phyloP scores from a whole-genome alignment of 176 grass and related monocot species.

The Musa troglodytarum region DNA sequence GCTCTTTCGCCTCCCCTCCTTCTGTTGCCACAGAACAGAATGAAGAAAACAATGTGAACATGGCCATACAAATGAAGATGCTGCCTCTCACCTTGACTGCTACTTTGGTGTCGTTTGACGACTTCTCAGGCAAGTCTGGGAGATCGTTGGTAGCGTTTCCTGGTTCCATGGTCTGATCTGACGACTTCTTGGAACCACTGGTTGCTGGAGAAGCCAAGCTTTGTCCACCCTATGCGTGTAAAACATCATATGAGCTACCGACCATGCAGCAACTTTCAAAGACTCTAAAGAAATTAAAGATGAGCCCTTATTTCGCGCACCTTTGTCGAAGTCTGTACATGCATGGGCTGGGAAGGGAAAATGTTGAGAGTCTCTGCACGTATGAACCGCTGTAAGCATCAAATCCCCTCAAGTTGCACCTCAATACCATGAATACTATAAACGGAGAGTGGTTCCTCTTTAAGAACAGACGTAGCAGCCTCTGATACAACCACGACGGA shows the following conservation, averaged over 20 bases:
- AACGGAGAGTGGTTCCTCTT: conserved; percentile 5
- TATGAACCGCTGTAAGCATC: conserved; percentile 11
- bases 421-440: background rate
- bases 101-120: conserved; percentile 55
- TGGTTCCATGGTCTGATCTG: conserved; percentile 46
- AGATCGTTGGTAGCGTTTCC: conserved; percentile 39
- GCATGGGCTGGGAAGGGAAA: conserved; percentile 82
- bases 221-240: conserved; percentile 43
- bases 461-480: background rate
- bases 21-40: conserved; percentile 23
- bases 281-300: background rate
- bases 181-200: conserved; percentile 50
- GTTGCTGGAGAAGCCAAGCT: conserved; percentile 57
- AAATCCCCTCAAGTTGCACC: conserved; percentile 15
- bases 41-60: background rate
- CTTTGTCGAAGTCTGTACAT: conserved; percentile 40
- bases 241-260: background rate
- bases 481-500: conserved; percentile 1
- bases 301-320: conserved; percentile 11
- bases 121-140: background rate
- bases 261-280: too few relatives aligned
- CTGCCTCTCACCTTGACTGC: conserved; percentile 41
- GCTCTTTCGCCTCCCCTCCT: conserved; percentile 53
- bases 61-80: background rate
- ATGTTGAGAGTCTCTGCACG: conserved; percentile 87